Percentiles rank a stretch among this genome's conserved stretches.
These are phyloP conservation scores for Termitomyces sp. DNA, from an alignment of 768 basidiomycete genomes.

Conservation along the genomic window DNA sequence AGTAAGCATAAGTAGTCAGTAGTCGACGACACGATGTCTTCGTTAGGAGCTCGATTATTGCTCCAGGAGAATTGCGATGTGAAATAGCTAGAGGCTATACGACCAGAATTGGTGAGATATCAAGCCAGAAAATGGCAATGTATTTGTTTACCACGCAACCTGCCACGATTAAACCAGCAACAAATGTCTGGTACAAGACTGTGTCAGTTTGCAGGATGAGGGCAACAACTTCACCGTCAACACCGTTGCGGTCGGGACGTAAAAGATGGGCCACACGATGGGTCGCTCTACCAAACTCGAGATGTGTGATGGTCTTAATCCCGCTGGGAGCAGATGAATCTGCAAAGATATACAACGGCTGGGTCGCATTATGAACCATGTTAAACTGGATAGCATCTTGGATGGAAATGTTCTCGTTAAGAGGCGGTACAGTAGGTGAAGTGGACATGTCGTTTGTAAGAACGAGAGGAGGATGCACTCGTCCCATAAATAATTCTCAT, in stretches of 20 bases:
- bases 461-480: background rate
- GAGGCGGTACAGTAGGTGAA: background rate
- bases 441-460: background rate
- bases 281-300: slow-evolving; percentile 41
- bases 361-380: slow-evolving; percentile 6
- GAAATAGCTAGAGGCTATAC: slow-evolving; percentile 36
- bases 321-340: background rate
- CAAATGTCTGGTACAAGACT: slow-evolving; percentile 37
- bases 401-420: slow-evolving; percentile 3
- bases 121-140: background rate
- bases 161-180: slow-evolving; percentile 31
- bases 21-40: slow-evolving; percentile 33
- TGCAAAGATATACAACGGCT: slow-evolving; percentile 8
- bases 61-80: slow-evolving; percentile 31
- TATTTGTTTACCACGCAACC: slow-evolving; percentile 27
- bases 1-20: slow-evolving; percentile 26
- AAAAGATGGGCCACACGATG: slow-evolving; percentile 37
- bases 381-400: slow-evolving; percentile 12
- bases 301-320: slow-evolving; percentile 26
- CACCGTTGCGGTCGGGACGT: slow-evolving; percentile 25
- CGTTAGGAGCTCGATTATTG: slow-evolving; percentile 29
- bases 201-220: slow-evolving; percentile 29
- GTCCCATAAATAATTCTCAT: background rate
- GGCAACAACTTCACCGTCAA: slow-evolving; percentile 29
- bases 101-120: background rate